Base-by-base conservation (phyloP, 331 rosid species). In the Pyrus hybrid region DNA sequence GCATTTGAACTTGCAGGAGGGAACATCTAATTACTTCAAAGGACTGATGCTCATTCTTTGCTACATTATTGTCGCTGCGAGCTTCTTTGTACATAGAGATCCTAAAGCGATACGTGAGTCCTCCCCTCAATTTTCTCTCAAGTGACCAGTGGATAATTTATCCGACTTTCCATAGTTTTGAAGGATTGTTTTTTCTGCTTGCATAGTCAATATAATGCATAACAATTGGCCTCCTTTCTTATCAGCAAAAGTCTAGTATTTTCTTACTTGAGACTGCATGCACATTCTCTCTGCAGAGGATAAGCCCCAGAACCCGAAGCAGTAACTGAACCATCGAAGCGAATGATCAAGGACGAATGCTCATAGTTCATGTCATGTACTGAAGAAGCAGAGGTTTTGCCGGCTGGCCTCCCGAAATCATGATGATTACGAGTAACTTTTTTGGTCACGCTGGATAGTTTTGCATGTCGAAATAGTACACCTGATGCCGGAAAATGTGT, bases 11-110 rank as follows among this genome's bases (percentile, higher is more conserved):
- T 72, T 82, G 84, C 96, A 93, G 98, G 98, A 93, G 68, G 98
- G 98, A 77, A 89, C 96, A 33, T n/a, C n/a, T n/a, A n/a, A n/a
- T n/a, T n/a, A n/a, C n/a, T n/a, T n/a, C n/a, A n/a, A n/a, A n/a
- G n/a, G 97, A 72, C 82, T 93, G 23, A 93, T 93, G 98, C 97
- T 93, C 51, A 82, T 93, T 80, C 87, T 91, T 65, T 93, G 93
- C 87, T 93, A 93, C 84, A 86, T 91, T 17, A 91, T 93, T 26
- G 97, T 93, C 63, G 97, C 96, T 30, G 97, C 97, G 73, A 93
- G 97, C 78, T 93, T 91, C 85, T 93, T 89, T 63, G 98, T 91
- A 63, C 98, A 93, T 72, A 78, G 84, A 35, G 98, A 93, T 81
- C 96, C 90, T 51, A 45, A 87, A 75, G 81, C 81, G 71, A 74